Evolutionary conservation across 2,329 filamentous ascomycete genomes (phyloP).

Genomic region (Colletotrichum gigasporum): DNA sequence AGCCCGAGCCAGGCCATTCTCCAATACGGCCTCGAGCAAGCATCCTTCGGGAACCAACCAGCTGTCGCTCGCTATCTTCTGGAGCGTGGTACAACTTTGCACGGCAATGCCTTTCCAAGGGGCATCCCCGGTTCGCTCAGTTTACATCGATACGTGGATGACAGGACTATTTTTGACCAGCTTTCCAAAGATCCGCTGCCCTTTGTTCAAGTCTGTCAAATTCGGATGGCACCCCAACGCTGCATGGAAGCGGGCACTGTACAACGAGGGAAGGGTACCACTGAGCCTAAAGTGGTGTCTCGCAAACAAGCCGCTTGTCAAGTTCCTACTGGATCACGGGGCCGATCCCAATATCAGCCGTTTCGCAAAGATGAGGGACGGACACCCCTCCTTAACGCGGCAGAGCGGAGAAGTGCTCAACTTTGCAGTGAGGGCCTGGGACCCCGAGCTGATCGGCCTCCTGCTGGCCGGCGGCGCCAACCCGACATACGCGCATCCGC

Average conservation of each 20-base stretch:
- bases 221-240: slow-evolving; percentile 6
- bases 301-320: not conserved
- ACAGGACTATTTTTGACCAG: not conserved
- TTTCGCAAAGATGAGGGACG: too few relatives aligned
- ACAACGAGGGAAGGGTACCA: too few relatives aligned
- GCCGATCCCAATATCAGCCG: slow-evolving; percentile 8
- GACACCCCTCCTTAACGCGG: too few relatives aligned
- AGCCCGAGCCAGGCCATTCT: not conserved
- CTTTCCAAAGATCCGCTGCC: not conserved
- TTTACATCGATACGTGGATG: too few relatives aligned
- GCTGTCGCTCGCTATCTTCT: not conserved
- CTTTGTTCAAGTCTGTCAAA: not conserved
- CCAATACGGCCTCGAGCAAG: slow-evolving; percentile 4
- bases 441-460: too few relatives aligned
- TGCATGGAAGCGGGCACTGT: slow-evolving; percentile 7
- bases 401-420: too few relatives aligned
- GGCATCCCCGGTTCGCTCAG: too few relatives aligned
- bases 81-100: not conserved
- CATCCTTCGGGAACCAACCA: slow-evolving; percentile 5
- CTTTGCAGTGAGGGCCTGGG: too few relatives aligned
- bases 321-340: not conserved
- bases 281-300: too few relatives aligned
- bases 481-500: too few relatives aligned
- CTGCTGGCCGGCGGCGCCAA: too few relatives aligned
- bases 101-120: not conserved